Percentiles rank a stretch among this genome's conserved stretches.
Evolutionary conservation across 305 asterid species (phyloP).

Genomic region (Fraxinus dipetala): DNA sequence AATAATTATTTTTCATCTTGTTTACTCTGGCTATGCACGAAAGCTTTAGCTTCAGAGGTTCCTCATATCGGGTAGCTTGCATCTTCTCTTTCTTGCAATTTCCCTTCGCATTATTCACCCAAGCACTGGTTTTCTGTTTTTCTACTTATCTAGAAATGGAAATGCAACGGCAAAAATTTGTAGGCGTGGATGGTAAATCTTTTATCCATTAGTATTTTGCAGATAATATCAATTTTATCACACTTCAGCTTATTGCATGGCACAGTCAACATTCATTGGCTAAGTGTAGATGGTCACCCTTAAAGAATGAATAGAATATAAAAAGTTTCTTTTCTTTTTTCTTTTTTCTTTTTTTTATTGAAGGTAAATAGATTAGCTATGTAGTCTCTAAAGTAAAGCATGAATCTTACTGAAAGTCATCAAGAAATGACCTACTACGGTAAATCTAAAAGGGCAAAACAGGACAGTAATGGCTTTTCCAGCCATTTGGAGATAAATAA

Average conservation of each 20-base stretch:
- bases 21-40: not conserved
- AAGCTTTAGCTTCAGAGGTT: not conserved
- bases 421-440: not conserved
- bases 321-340: not conserved
- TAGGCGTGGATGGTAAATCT: too few relatives aligned
- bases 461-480: not conserved
- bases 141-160: not conserved
- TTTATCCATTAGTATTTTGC: too few relatives aligned
- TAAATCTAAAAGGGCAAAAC: not conserved
- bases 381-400: not conserved
- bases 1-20: not conserved
- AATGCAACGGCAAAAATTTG: not conserved
- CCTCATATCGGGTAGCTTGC: not conserved
- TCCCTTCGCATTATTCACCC: not conserved
- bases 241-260: slow-evolving; percentile 9
- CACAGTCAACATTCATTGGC: not conserved
- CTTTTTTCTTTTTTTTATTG: not conserved
- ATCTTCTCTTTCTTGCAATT: not conserved
- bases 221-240: not conserved
- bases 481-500: not conserved
- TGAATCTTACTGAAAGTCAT: not conserved
- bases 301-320: not conserved
- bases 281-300: not conserved
- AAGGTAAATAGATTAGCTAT: not conserved
- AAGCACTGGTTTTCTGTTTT: not conserved